Percentiles rank a stretch among this genome's conserved stretches.
These are phyloP conservation scores for Annulohypoxylon stygium DNA, from an alignment of 495 filamentous ascomycete genomes.

Conservation along the genomic window DNA sequence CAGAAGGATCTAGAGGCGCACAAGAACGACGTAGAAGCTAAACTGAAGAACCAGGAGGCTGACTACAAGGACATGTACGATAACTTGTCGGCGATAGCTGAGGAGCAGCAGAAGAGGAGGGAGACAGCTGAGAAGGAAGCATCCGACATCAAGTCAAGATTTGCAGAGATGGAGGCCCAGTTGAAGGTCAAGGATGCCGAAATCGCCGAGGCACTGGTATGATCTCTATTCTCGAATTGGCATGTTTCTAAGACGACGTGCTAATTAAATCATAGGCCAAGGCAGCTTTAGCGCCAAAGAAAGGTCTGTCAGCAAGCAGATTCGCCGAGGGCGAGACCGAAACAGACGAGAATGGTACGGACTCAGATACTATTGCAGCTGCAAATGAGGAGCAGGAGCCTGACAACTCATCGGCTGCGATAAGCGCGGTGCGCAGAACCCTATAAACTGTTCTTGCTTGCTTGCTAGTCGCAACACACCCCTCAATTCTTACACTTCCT, in stretches of 20 bases:
- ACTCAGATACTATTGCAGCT: constrained; percentile 52
- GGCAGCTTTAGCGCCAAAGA: constrained; percentile 50
- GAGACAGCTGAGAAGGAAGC: constrained; percentile 55
- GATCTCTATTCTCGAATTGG: constrained; percentile 20
- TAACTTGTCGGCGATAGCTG: constrained; percentile 62
- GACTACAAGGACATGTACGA: constrained; percentile 70
- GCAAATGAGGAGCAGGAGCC: constrained; percentile 64
- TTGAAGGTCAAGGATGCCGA: constrained; percentile 67
- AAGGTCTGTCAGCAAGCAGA: constrained; percentile 61
- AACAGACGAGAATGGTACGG: constrained; percentile 39
- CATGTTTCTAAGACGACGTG: constrained; percentile 15
- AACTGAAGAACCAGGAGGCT: constrained; percentile 61
- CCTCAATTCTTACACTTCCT: constrained; percentile 14
- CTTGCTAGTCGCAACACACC: constrained; percentile 54
- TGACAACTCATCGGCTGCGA: constrained; percentile 67
- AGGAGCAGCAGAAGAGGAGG: constrained; percentile 63
- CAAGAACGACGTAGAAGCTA: constrained; percentile 57
- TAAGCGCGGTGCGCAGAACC: constrained; percentile 68
- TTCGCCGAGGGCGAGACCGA: constrained; percentile 53
- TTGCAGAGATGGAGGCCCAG: constrained; percentile 61
- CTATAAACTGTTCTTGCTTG: constrained; percentile 43
- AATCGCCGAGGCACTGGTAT: constrained; percentile 65
- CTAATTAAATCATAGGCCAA: constrained; percentile 50
- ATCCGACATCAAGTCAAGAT: constrained; percentile 52
- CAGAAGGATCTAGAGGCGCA: constrained; percentile 63